A percentile compares a stretch with the other conserved stretches of the same genome.
Conservation (phyloP, 1,139 yeast species). For the Pneumocystis sp. region DNA sequence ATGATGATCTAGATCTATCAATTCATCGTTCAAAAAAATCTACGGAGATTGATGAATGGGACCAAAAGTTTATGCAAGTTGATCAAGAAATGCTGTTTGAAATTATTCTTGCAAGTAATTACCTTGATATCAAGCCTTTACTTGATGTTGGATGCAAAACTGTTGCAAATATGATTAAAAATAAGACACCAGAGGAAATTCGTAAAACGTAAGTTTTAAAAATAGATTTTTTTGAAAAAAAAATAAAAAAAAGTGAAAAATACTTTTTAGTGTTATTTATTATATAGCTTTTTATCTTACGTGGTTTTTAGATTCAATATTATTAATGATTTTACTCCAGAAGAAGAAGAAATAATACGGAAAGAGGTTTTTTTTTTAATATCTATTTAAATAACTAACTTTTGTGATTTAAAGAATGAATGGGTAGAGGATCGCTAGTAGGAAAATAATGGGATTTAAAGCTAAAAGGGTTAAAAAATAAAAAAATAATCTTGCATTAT, state of each 20-base stretch:
- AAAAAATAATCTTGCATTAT: background rate
- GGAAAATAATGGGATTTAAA: slow-evolving; percentile 18
- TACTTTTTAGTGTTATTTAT: background rate
- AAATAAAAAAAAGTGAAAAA: too few relatives aligned
- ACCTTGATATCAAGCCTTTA: slow-evolving; percentile 80
- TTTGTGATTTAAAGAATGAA: slow-evolving; percentile 44
- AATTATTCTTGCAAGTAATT: slow-evolving; percentile 83
- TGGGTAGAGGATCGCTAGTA: slow-evolving; percentile 93
- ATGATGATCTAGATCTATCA: slow-evolving; percentile 27
- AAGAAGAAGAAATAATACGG: slow-evolving; percentile 94
- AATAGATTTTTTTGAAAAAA: background rate
- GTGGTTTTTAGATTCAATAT: slow-evolving; percentile 62
- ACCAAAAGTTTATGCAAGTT: slow-evolving; percentile 82
- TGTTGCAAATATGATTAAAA: slow-evolving; percentile 96
- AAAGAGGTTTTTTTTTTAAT: slow-evolving; percentile 25
- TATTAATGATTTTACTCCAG: slow-evolving; percentile 91
- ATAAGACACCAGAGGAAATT: slow-evolving; percentile 90
- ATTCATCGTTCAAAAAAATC: slow-evolving; percentile 14
- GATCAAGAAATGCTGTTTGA: slow-evolving; percentile 98
- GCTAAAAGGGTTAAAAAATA: slow-evolving; percentile 25
- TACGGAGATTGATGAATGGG: slow-evolving; percentile 73
- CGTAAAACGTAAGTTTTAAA: slow-evolving; percentile 30
- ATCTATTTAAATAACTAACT: background rate
- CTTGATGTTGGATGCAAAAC: slow-evolving; percentile 93
- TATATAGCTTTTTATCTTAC: background rate